Evolutionary conservation across 2,329 filamentous ascomycete genomes (phyloP).

Genomic region (Tolypocladium guangdongense): DNA sequence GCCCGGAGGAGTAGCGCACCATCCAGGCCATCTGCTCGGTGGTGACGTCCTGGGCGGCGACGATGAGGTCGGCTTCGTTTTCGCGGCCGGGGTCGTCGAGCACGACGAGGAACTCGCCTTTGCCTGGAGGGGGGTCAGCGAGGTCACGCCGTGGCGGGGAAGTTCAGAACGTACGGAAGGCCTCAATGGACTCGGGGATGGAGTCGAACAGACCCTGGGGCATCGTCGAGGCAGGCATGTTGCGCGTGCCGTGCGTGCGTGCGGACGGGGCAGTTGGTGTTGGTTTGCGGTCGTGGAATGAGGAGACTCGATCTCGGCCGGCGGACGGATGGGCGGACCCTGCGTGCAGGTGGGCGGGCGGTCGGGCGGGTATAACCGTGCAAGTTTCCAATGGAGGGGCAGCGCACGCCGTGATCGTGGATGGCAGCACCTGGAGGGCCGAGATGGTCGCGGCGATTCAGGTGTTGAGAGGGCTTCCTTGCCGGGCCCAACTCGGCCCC

Average conservation of each 20-base stretch:
- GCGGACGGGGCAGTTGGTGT: neutral
- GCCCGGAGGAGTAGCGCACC: conserved; percentile 80
- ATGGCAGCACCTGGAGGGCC: neutral
- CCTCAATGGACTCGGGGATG: conserved; percentile 52
- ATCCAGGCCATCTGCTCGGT: conserved; percentile 92
- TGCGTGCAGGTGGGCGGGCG: neutral
- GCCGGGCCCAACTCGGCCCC: neutral
- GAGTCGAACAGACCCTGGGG: conserved; percentile 47
- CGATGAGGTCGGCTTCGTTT: conserved; percentile 97
- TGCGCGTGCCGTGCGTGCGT: neutral
- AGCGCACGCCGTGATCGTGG: neutral
- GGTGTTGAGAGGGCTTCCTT: neutral
- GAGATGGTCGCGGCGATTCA: neutral
- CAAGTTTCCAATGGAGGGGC: neutral
- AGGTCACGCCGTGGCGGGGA: conserved; percentile 2
- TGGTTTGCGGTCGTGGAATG: neutral
- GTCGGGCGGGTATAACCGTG: neutral
- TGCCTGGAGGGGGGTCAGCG: conserved; percentile 32
- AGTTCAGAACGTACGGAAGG: conserved; percentile 43
- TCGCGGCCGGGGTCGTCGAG: conserved; percentile 88
- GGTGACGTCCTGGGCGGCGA: conserved; percentile 76
- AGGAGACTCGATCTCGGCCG: neutral
- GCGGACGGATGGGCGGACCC: too few relatives aligned
- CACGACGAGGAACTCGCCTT: conserved; percentile 89
- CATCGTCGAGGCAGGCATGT: conserved; percentile 41